Percentiles rank a stretch among this genome's conserved stretches.
Conservation (phyloP, 148 eudicot species). For the Fagopyrum esculentum region DNA sequence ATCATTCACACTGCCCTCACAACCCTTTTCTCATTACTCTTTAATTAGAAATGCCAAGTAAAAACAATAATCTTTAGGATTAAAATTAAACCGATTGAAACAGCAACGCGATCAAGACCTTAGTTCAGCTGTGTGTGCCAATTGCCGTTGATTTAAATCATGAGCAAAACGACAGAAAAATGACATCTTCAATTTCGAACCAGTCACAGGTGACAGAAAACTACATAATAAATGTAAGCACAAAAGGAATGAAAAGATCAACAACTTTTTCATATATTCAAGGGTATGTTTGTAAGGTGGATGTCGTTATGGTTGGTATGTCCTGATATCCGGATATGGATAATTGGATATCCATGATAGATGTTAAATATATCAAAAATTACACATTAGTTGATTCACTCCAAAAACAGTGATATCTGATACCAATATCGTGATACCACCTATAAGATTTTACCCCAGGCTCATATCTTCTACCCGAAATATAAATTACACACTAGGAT, state of each 20-base stretch:
- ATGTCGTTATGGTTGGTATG: no score
- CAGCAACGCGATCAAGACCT: slow-evolving; percentile 1
- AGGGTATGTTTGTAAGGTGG: not conserved
- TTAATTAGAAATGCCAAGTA: not conserved
- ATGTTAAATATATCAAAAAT: no score
- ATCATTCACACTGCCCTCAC: not conserved
- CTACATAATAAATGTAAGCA: not conserved
- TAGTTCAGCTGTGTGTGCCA: not conserved
- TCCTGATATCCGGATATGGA: no score
- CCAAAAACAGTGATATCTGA: no score
- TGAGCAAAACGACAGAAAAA: not conserved
- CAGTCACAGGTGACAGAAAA: not conserved
- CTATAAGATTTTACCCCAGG: no score
- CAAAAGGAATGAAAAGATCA: not conserved
- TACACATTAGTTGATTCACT: no score
- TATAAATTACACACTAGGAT: no score
- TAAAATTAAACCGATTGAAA: not conserved
- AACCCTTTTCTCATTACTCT: not conserved
- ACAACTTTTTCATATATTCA: not conserved
- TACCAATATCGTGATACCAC: no score
- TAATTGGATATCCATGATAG: no score
- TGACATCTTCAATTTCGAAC: not conserved
- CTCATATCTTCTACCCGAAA: no score
- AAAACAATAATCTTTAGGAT: not conserved
- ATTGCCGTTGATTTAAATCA: not conserved